Evolutionary conservation across 352 stramenopile genomes (phyloP).

Genomic region (Globisporangium cederbergense): DNA sequence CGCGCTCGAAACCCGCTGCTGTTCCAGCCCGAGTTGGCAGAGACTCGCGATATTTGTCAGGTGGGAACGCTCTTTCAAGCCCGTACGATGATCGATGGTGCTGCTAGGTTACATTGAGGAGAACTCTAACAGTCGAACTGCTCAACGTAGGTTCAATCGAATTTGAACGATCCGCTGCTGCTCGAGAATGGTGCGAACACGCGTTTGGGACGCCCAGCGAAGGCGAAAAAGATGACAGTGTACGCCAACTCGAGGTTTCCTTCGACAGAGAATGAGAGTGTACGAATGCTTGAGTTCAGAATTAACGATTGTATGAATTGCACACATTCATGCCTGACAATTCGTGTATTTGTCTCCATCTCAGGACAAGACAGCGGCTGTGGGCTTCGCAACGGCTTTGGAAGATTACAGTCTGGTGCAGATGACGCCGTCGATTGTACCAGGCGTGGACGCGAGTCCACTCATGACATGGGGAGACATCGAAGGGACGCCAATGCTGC

Average conservation of each 20-base stretch:
- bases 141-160: slow-evolving; percentile 21
- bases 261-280: slow-evolving; percentile 15
- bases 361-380: slow-evolving; percentile 7
- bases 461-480: slow-evolving; percentile 87
- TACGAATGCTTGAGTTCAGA: slow-evolving; percentile 10
- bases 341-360: background rate
- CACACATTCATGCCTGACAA: background rate
- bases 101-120: background rate
- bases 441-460: slow-evolving; percentile 66
- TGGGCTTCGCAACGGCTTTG: slow-evolving; percentile 9
- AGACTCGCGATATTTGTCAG: slow-evolving; percentile 55
- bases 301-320: too few species aligned
- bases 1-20: slow-evolving; percentile 71
- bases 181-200: slow-evolving; percentile 42
- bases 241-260: slow-evolving; percentile 78
- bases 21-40: slow-evolving; percentile 67
- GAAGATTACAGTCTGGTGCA: slow-evolving; percentile 53
- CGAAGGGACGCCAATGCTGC: slow-evolving; percentile 68
- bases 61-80: slow-evolving; percentile 23
- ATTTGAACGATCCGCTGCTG: slow-evolving; percentile 19
- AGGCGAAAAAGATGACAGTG: slow-evolving; percentile 44
- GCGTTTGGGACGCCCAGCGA: slow-evolving; percentile 24
- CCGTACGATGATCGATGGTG: background rate
- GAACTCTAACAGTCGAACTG: background rate
- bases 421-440: slow-evolving; percentile 78